Percentiles rank a stretch among this genome's conserved stretches.
These are phyloP conservation scores for Albizia julibrissin DNA, from an alignment of 306 rosid species.

Conservation along the genomic window DNA sequence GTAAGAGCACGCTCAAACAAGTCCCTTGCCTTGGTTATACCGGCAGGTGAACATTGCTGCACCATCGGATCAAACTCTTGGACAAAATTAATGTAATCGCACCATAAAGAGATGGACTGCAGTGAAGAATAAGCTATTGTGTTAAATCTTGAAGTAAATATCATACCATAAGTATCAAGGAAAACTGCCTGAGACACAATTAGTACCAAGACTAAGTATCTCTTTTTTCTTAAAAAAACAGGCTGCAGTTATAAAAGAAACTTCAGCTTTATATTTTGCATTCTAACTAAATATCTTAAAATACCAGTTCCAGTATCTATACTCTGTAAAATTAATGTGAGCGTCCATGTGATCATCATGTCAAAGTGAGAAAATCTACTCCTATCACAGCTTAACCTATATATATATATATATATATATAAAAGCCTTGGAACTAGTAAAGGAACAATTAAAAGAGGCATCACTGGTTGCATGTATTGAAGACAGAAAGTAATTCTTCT, in stretches of 20 bases:
- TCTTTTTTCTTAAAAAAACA: background rate
- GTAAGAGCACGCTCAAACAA: conserved; percentile 84
- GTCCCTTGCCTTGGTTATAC: conserved; percentile 72
- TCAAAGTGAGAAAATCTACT: background rate
- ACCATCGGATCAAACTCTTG: conserved; percentile 69
- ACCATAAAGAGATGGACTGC: conserved; percentile 89
- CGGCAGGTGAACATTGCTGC: conserved; percentile 54
- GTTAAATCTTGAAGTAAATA: conserved; percentile 16
- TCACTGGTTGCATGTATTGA: background rate
- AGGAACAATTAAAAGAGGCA: background rate
- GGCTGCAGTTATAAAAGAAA: background rate
- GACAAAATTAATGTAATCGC: conserved; percentile 63
- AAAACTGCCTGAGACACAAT: background rate
- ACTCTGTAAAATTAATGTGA: background rate
- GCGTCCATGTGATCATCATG: background rate
- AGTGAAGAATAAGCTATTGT: conserved; percentile 34
- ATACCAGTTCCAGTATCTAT: background rate
- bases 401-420: too few relatives aligned
- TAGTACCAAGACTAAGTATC: background rate
- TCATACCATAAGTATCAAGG: conserved; percentile 1
- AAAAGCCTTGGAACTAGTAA: background rate
- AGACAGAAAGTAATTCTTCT: background rate
- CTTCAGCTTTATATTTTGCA: background rate
- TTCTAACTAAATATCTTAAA: background rate
- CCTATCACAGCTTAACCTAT: background rate